These are phyloP conservation scores for Brassica cretica DNA, from an alignment of 345 rosid species.

Conservation along the genomic window DNA sequence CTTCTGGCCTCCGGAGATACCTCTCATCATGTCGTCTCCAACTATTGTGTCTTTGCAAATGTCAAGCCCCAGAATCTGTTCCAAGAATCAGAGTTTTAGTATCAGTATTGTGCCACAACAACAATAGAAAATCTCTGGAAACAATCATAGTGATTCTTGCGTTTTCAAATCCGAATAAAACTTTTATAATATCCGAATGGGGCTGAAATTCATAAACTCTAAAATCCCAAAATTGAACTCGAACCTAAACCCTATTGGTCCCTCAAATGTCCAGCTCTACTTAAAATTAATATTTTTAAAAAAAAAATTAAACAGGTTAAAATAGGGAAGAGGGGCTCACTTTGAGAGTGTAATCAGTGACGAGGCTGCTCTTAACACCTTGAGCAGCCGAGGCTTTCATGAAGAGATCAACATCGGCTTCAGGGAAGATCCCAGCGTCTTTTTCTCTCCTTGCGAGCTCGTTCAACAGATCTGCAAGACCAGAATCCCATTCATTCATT, in stretches of 20 bases:
- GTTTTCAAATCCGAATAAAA: no score
- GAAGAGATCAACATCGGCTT: conserved; percentile 76
- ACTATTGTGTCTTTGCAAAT: conserved; percentile 65
- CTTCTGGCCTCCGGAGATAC: conserved; percentile 42
- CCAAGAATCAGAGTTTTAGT: neutral
- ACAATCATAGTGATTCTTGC: neutral
- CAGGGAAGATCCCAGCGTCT: conserved; percentile 75
- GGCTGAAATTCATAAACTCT: no score
- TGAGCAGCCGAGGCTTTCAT: conserved; percentile 87
- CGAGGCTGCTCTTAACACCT: conserved; percentile 73
- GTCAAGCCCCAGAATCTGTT: conserved; percentile 69
- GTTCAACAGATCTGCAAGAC: conserved; percentile 54
- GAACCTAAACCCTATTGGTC: no score
- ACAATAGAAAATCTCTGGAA: neutral
- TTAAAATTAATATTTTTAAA: no score
- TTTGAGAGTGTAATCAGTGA: conserved; percentile 86
- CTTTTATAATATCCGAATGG: no score
- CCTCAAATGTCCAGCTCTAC: no score
- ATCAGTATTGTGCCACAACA: neutral
- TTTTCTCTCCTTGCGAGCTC: conserved; percentile 84
- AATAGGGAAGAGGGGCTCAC: conserved; percentile 38
- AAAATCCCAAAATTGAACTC: no score
- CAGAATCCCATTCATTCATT: neutral
- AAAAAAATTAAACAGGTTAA: neutral
- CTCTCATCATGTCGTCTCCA: conserved; percentile 72